Evolutionary conservation across 805 yeast genomes (phyloP).

Genomic region (Saccharomycopsis babjevae): DNA sequence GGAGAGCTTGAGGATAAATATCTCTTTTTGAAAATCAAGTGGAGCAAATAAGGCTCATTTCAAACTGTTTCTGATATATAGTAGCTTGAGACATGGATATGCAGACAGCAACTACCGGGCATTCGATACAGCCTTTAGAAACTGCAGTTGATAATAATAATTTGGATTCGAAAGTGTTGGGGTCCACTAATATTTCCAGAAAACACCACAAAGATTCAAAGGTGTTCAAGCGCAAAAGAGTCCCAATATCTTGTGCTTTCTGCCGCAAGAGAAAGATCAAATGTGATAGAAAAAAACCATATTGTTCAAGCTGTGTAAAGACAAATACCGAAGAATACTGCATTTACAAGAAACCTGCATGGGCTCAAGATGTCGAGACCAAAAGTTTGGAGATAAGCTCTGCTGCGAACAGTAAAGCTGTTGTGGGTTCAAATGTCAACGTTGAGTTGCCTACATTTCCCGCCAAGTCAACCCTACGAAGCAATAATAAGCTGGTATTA

Average conservation of each 20-base stretch:
- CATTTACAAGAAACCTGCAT: constrained; percentile 22
- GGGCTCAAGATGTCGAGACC: constrained; percentile 2
- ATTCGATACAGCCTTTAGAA: neutral
- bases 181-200: neutral
- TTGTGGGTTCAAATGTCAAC: neutral
- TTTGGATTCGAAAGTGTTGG: no score
- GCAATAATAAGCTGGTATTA: no score
- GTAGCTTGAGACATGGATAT: no score
- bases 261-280: constrained; percentile 28
- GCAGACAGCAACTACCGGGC: no score
- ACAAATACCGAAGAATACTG: constrained; percentile 24
- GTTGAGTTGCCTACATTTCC: neutral
- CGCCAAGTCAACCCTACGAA: no score
- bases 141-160: no score
- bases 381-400: neutral
- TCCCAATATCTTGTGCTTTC: constrained; percentile 27
- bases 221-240: constrained; percentile 10
- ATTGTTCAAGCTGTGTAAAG: constrained; percentile 28
- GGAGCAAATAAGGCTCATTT: no score
- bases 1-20: no score
- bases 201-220: neutral
- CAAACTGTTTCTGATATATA: no score
- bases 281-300: constrained; percentile 28
- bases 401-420: neutral
- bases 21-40: no score